These are phyloP conservation scores for Phytopythium chamaehyphon DNA, from an alignment of 352 stramenopile species.

Conservation along the genomic window DNA sequence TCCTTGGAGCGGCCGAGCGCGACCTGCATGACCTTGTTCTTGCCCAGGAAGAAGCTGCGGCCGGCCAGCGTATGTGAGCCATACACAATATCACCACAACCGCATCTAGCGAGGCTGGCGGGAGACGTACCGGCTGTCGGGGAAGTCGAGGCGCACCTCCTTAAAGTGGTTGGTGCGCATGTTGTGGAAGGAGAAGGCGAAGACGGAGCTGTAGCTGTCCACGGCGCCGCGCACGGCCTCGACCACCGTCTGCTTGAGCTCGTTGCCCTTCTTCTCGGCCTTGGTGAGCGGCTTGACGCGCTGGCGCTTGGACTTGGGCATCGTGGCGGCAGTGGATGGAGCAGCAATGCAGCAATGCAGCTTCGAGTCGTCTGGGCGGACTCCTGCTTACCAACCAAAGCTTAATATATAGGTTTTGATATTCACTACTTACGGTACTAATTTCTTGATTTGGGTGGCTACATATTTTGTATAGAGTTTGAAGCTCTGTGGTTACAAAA, in stretches of 20 bases:
- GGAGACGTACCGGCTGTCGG: constrained; percentile 73
- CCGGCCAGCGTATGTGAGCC: constrained; percentile 3
- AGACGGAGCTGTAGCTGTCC: constrained; percentile 91
- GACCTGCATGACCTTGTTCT: constrained; percentile 99
- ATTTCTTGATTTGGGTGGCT: no score
- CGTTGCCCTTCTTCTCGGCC: constrained; percentile 93
- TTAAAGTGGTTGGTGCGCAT: constrained; percentile 99
- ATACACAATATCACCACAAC: constrained; percentile 4
- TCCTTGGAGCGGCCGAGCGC: constrained; percentile 92
- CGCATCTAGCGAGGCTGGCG: background rate
- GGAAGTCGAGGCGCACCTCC: constrained; percentile 96
- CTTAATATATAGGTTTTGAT: no score
- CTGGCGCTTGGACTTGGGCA: constrained; percentile 88
- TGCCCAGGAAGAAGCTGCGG: constrained; percentile 95
- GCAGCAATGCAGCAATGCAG: background rate
- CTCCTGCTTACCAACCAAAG: background rate
- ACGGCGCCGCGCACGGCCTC: constrained; percentile 92
- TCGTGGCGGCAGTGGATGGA: constrained; percentile 11
- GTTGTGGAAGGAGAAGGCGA: constrained; percentile 98
- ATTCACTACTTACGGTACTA: no score
- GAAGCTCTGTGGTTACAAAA: no score
- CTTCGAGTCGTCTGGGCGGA: background rate
- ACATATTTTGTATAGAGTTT: no score
- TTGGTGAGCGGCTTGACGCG: constrained; percentile 92
- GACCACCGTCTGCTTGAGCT: constrained; percentile 95